phyloP scores from a whole-genome alignment of 495 filamentous ascomycete species.

The Copromyces sp. region DNA sequence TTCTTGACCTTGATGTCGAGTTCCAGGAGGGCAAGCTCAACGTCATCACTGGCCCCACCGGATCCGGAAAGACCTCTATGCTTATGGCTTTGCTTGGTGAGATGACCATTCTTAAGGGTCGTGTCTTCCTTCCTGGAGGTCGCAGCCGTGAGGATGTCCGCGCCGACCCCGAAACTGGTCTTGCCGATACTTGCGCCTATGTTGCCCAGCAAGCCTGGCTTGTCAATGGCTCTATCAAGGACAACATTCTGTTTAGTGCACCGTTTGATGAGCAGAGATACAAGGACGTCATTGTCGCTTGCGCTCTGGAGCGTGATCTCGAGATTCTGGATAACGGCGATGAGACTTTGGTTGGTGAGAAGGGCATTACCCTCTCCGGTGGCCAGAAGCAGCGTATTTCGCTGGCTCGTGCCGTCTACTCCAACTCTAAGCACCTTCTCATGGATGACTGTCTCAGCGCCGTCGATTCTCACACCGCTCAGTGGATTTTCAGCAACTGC shows the following conservation, averaged over 20 bases:
- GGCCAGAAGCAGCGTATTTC: slow-evolving; percentile 98
- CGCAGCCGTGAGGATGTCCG: slow-evolving; percentile 73
- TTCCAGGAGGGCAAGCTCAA: slow-evolving; percentile 78
- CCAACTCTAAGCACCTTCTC: slow-evolving; percentile 78
- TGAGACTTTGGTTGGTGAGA: slow-evolving; percentile 90
- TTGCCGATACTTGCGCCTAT: slow-evolving; percentile 89
- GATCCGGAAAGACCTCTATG: slow-evolving; percentile 88
- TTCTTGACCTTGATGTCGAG: slow-evolving; percentile 66
- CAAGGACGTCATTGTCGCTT: slow-evolving; percentile 77
- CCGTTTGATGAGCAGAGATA: slow-evolving; percentile 77
- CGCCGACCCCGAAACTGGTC: slow-evolving; percentile 70
- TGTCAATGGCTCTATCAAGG: slow-evolving; percentile 89
- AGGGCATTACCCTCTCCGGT: slow-evolving; percentile 92
- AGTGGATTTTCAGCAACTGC: slow-evolving; percentile 94
- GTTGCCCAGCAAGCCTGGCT: slow-evolving; percentile 98
- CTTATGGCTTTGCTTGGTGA: slow-evolving; percentile 95
- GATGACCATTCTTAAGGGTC: slow-evolving; percentile 80
- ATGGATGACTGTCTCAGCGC: slow-evolving; percentile 95
- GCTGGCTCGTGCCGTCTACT: slow-evolving; percentile 86
- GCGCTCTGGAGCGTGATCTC: slow-evolving; percentile 86
- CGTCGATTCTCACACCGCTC: slow-evolving; percentile 97
- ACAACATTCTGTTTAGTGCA: slow-evolving; percentile 91
- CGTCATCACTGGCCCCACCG: slow-evolving; percentile 85
- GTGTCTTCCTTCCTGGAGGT: slow-evolving; percentile 72
- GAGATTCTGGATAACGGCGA: slow-evolving; percentile 89